Evolutionary conservation across 108 stramenopile genomes (phyloP), one percentile per base, ranked within the genome.

Genomic region (Mediolabrus comicus): DNA sequence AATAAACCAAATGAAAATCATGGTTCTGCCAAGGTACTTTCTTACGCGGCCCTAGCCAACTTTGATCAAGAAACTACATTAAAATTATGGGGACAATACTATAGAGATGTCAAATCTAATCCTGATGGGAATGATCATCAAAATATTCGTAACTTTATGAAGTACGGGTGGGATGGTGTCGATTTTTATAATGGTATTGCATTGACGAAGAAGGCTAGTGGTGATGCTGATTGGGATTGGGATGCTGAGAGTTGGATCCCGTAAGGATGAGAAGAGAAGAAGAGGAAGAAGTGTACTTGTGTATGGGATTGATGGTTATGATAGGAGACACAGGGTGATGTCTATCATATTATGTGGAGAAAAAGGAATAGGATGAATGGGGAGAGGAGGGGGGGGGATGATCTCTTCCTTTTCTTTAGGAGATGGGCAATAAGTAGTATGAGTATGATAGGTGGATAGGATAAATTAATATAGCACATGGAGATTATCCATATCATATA

Each of bases 141-240:
- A 58, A 95, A 95, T 55, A 95, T 92, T 74, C 83, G 94, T 29
- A 91, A 91, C 58, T 92, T 95, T 63, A 91, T 95, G 86, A 86
- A 74, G 75, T 63, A 67, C 46, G 80, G 80, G 4, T 81, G 80
- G 80, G 80, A 81, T 11, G 91, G 94, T 67, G 91, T 95, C 35
- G 83, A 87, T 28, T 95, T 95, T 70, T 86, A 88, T 52, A 90
- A 92, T 67, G 94, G 94, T n/a, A 86, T 95, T 83, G 89, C 87
- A 14, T 62, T 95, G 25, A 92, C 91, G 25, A 83, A 73, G 69
- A 95, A 95, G 76, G 62, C 67, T 36, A 73, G 80, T 58, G 90
- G 90, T 25, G 92, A 91, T 29, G 53, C 38, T 26, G 88, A 91
- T 26, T 94, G 92, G 92, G 92, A 94, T 67, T 78, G 84, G 74